phyloP scores from a whole-genome alignment of 2,329 filamentous ascomycete genomes.

The Neonectria neomacrospora region DNA sequence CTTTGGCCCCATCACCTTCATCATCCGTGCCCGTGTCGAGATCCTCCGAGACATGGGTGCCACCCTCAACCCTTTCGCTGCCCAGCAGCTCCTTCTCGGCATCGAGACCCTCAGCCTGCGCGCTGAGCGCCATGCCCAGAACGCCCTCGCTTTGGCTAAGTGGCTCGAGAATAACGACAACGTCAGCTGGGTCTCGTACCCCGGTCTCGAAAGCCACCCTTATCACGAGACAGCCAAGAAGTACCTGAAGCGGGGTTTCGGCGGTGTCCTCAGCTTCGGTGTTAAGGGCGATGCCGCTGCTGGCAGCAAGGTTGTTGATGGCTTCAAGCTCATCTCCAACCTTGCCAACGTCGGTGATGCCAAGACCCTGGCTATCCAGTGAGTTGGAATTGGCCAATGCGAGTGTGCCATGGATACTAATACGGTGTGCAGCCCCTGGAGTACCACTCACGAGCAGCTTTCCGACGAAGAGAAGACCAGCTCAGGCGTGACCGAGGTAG shows the following conservation, averaged over 20 bases:
- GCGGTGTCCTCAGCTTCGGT: conserved; percentile 92
- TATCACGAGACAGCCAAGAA: conserved; percentile 85
- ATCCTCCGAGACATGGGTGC: conserved; percentile 88
- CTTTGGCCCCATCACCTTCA: conserved; percentile 84
- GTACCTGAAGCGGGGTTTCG: conserved; percentile 86
- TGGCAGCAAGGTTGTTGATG: conserved; percentile 89
- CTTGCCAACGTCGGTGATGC: conserved; percentile 96
- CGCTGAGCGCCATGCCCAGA: conserved; percentile 86
- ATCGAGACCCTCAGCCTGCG: conserved; percentile 90
- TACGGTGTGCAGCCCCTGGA: conserved; percentile 74
- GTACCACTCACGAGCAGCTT: conserved; percentile 93
- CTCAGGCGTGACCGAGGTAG: conserved; percentile 83
- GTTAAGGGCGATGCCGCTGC: conserved; percentile 88
- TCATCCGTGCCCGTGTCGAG: conserved; percentile 88
- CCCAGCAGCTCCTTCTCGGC: conserved; percentile 90
- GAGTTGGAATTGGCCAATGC: conserved; percentile 32
- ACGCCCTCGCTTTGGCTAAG: conserved; percentile 80
- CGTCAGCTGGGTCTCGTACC: conserved; percentile 95
- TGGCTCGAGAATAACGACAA: conserved; percentile 87
- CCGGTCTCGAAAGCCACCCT: conserved; percentile 83
- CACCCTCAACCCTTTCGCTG: conserved; percentile 87
- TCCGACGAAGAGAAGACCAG: conserved; percentile 80
- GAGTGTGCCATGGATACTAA: not conserved
- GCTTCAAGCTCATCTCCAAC: conserved; percentile 95
- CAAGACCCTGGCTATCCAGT: conserved; percentile 92